Percentiles rank a stretch among this genome's conserved stretches.
These are phyloP conservation scores for Westerdykella ornata DNA, from an alignment of 2,329 filamentous ascomycete genomes.

Conservation along the genomic window DNA sequence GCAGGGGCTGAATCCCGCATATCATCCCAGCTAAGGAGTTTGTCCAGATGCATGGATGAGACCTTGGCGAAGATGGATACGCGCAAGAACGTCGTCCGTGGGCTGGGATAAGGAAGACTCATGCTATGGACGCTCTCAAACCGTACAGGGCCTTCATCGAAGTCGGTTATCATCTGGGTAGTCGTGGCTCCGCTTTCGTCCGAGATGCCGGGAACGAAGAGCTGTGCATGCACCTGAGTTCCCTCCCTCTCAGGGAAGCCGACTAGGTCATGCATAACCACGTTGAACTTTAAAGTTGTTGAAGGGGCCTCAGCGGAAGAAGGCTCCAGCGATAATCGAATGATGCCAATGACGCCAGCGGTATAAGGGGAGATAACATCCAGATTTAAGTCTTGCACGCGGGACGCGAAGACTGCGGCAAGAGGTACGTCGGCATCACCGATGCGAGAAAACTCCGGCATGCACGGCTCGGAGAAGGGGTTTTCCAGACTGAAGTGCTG, in stretches of 20 bases:
- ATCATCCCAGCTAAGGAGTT: conserved; percentile 96
- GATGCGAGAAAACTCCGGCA: conserved; percentile 86
- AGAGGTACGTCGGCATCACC: conserved; percentile 91
- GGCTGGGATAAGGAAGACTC: conserved; percentile 77
- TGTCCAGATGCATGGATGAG: conserved; percentile 90
- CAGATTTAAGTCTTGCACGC: conserved; percentile 87
- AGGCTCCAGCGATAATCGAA: conserved; percentile 85
- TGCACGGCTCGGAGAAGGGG: conserved; percentile 83
- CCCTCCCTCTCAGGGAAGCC: conserved; percentile 95
- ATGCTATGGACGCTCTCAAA: conserved; percentile 99
- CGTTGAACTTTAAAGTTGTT: conserved; percentile 93
- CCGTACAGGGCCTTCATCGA: conserved; percentile 84
- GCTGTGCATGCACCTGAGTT: conserved; percentile 88
- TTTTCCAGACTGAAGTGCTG: conserved; percentile 90
- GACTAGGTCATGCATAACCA: conserved; percentile 93
- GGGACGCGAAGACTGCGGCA: conserved; percentile 85
- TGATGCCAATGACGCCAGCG: conserved; percentile 79
- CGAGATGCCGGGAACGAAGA: conserved; percentile 88
- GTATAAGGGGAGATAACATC: conserved; percentile 93
- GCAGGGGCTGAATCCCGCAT: conserved; percentile 70
- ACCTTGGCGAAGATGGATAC: conserved; percentile 90
- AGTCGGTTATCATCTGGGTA: conserved; percentile 87
- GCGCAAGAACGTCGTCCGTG: conserved; percentile 67
- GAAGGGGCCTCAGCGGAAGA: conserved; percentile 88
- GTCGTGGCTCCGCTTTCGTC: conserved; percentile 83